phyloP scores from a whole-genome alignment of 2,329 filamentous ascomycete species.

The Aspergillus glaucus region DNA sequence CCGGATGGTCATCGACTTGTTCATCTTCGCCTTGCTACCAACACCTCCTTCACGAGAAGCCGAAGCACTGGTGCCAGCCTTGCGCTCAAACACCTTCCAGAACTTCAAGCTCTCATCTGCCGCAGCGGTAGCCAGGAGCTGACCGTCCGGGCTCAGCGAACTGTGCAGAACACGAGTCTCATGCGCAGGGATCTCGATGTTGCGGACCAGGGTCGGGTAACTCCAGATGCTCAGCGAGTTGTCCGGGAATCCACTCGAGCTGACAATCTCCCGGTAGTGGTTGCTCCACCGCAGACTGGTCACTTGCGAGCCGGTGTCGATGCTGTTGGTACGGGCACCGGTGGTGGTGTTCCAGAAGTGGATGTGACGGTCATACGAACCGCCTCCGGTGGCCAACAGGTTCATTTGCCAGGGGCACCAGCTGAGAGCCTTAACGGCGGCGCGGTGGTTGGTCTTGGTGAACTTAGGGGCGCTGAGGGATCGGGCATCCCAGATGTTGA shows the following conservation, averaged over 20 bases:
- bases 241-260: constrained; percentile 96
- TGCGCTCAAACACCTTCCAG: constrained; percentile 99
- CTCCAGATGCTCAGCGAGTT: constrained; percentile 99
- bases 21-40: constrained; percentile 74
- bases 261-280: constrained; percentile 95
- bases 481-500: constrained; percentile 97
- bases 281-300: constrained; percentile 95
- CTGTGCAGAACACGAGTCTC: constrained; percentile 96
- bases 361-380: constrained; percentile 94
- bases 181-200: constrained; percentile 94
- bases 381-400: constrained; percentile 90
- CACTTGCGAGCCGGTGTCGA: constrained; percentile 96
- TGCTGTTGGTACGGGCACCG: constrained; percentile 95
- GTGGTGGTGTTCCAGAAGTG: constrained; percentile 99
- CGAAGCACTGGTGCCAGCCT: constrained; percentile 66
- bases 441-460: constrained; percentile 99
- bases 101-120: constrained; percentile 98
- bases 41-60: constrained; percentile 58
- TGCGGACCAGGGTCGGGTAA: constrained; percentile 94
- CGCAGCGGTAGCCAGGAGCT: constrained; percentile 94
- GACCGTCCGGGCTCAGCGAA: constrained; percentile 92
- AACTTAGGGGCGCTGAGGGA: constrained; percentile 92
- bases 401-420: constrained; percentile 99
- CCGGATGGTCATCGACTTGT: constrained; percentile 92
- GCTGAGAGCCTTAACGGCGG: constrained; percentile 92